A percentile compares a stretch with the other conserved stretches of the same genome.
phyloP scores from a whole-genome alignment of 2,329 filamentous ascomycete species.

The Akanthomyces dipterigenus region DNA sequence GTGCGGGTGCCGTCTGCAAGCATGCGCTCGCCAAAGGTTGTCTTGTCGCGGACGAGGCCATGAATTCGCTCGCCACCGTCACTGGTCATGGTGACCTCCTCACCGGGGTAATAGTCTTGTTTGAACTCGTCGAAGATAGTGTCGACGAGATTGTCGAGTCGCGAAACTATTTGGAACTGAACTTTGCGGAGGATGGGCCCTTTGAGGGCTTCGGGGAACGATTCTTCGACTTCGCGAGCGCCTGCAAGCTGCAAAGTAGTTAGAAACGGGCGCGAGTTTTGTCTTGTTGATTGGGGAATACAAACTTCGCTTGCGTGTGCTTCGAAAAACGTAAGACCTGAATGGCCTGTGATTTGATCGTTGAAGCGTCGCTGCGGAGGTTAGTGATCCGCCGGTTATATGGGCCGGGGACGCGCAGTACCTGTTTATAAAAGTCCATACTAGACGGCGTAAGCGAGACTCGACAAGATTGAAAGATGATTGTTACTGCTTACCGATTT shows the following conservation, averaged over 20 bases:
- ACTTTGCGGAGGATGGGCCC: slow-evolving; percentile 84
- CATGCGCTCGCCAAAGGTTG: slow-evolving; percentile 56
- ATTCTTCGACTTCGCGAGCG: slow-evolving; percentile 80
- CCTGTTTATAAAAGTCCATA: slow-evolving; percentile 91
- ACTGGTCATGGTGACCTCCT: slow-evolving; percentile 69
- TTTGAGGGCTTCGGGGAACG: slow-evolving; percentile 86
- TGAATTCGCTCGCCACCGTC: slow-evolving; percentile 62
- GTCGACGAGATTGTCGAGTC: slow-evolving; percentile 76
- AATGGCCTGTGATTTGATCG: slow-evolving; percentile 92
- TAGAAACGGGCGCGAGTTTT: background rate
- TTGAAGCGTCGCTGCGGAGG: slow-evolving; percentile 70
- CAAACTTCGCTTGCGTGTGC: slow-evolving; percentile 85
- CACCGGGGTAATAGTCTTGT: slow-evolving; percentile 83
- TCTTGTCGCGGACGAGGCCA: slow-evolving; percentile 79
- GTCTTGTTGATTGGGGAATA: slow-evolving; percentile 16
- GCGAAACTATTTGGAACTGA: slow-evolving; percentile 81
- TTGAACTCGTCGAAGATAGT: slow-evolving; percentile 73
- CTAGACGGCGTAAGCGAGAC: slow-evolving; percentile 35
- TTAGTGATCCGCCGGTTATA: background rate
- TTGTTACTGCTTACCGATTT: slow-evolving; percentile 53
- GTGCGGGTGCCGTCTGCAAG: slow-evolving; percentile 63
- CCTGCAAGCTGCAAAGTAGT: slow-evolving; percentile 55
- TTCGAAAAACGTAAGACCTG: slow-evolving; percentile 84
- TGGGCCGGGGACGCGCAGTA: slow-evolving; percentile 34
- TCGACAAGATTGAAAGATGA: background rate